phyloP scores from a whole-genome alignment of 2,329 filamentous ascomycete genomes.

The Grosmannia clavigera region DNA sequence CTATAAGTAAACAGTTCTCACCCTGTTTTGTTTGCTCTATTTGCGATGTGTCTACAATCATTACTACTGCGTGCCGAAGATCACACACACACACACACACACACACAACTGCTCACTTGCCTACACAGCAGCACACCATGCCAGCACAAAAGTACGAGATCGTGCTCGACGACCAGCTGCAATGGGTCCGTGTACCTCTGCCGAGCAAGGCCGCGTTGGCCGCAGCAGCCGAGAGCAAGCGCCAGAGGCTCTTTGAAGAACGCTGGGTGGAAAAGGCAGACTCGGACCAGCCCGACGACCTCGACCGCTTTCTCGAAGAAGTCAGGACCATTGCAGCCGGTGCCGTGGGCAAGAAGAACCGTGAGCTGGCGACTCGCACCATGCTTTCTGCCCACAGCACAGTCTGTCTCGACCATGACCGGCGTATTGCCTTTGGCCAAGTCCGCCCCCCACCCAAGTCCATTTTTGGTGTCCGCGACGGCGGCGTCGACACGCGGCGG shows the following conservation, averaged over 20 bases:
- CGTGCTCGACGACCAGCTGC: constrained; percentile 6
- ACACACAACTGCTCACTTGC: constrained; percentile 13
- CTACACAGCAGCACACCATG: constrained; percentile 30
- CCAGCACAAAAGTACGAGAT: not conserved
- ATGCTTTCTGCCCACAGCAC: constrained; percentile 1
- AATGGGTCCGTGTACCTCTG: not conserved
- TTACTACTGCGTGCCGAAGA: not conserved
- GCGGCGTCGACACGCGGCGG: constrained; percentile 4
- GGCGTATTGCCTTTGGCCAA: constrained; percentile 10
- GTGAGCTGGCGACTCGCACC: not conserved
- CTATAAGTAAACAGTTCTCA: not conserved
- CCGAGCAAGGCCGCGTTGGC: not conserved
- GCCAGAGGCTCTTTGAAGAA: not conserved
- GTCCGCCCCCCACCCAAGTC: constrained; percentile 6
- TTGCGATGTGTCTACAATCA: not conserved
- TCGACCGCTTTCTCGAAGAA: constrained; percentile 1
- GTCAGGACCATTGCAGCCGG: not conserved
- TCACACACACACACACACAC: not conserved
- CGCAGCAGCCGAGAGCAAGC: not conserved
- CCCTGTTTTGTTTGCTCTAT: not conserved
- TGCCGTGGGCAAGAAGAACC: not conserved
- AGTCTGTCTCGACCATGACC: constrained; percentile 10
- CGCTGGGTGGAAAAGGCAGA: constrained; percentile 6
- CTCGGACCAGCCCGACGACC: not conserved
- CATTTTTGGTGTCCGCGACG: constrained; percentile 4